Evolutionary conservation across 1,284 basidiomycete species (phyloP).

Genomic region (Athelia psychrophila): DNA sequence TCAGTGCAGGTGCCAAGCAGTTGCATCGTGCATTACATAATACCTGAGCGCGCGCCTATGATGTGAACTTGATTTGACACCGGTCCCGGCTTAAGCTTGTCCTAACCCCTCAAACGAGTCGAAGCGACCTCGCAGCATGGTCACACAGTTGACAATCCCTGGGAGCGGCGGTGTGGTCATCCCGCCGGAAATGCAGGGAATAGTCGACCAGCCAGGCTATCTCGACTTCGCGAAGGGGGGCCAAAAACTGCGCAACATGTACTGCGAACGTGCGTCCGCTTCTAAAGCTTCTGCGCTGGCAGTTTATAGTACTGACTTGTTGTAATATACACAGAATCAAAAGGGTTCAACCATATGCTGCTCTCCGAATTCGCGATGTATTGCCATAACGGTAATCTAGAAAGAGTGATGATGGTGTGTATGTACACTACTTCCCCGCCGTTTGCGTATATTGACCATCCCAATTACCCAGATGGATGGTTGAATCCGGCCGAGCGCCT

Average conservation of each 20-base stretch:
- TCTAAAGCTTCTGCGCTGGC: neutral
- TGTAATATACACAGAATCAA: constrained; percentile 19
- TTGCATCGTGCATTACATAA: too few relatives aligned
- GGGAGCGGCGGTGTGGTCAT: constrained; percentile 1
- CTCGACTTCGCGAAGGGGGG: constrained; percentile 28
- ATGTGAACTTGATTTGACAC: too few relatives aligned
- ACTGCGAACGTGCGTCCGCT: constrained; percentile 28
- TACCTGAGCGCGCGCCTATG: too few relatives aligned
- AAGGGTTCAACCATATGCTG: constrained; percentile 21
- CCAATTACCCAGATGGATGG: constrained; percentile 34
- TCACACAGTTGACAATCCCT: neutral
- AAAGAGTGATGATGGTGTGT: constrained; percentile 22
- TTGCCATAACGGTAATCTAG: constrained; percentile 33
- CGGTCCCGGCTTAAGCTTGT: too few relatives aligned
- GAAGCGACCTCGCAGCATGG: too few relatives aligned
- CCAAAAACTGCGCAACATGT: constrained; percentile 34
- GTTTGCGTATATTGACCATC: constrained; percentile 15
- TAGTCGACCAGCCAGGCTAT: constrained; percentile 35
- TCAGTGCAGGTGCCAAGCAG: too few relatives aligned
- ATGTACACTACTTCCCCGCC: neutral
- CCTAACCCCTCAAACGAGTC: too few relatives aligned
- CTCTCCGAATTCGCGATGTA: constrained; percentile 36
- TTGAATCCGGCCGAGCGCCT: constrained; percentile 30
- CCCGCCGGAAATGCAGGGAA: constrained; percentile 24
- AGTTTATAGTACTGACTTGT: neutral